Conservation (phyloP, 1,284 basidiomycete genomes). For the Rhizoctonia solani region DNA sequence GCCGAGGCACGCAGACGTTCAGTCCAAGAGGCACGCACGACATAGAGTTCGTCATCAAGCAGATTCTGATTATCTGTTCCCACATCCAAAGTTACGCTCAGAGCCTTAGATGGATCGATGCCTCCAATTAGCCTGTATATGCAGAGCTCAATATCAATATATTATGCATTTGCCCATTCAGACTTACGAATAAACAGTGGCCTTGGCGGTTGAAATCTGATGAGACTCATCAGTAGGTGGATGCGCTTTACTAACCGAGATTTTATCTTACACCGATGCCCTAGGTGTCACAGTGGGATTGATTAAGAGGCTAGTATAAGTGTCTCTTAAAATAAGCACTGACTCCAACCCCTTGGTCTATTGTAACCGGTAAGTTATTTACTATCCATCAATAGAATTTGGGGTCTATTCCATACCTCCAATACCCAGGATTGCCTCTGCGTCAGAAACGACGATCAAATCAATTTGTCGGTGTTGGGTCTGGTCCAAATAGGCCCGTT, state of each 20-base stretch:
- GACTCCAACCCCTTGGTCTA: constrained; percentile 70
- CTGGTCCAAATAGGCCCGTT: constrained; percentile 48
- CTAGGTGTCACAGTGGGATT: constrained; percentile 41
- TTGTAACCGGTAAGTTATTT: neutral
- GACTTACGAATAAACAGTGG: constrained; percentile 76
- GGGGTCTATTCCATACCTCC: constrained; percentile 45
- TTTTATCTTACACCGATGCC: constrained; percentile 52
- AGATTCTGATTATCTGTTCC: constrained; percentile 74
- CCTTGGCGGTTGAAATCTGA: constrained; percentile 88
- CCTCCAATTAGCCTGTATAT: constrained; percentile 69
- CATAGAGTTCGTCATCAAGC: constrained; percentile 66
- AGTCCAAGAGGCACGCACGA: constrained; percentile 50
- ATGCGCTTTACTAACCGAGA: neutral
- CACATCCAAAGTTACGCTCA: constrained; percentile 73
- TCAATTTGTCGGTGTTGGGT: constrained; percentile 64
- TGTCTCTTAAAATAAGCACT: constrained; percentile 37
- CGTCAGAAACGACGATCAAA: constrained; percentile 79
- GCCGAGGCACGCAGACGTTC: neutral
- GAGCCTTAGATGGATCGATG: constrained; percentile 70
- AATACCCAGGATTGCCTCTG: constrained; percentile 82
- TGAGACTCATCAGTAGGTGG: constrained; percentile 25
- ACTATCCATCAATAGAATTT: neutral
- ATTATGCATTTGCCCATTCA: neutral
- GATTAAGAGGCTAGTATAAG: neutral
- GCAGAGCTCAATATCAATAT: neutral